Percentiles rank a stretch among this genome's conserved stretches.
phyloP scores from a whole-genome alignment of 345 rosid species.

The Anastatica hierochuntica region DNA sequence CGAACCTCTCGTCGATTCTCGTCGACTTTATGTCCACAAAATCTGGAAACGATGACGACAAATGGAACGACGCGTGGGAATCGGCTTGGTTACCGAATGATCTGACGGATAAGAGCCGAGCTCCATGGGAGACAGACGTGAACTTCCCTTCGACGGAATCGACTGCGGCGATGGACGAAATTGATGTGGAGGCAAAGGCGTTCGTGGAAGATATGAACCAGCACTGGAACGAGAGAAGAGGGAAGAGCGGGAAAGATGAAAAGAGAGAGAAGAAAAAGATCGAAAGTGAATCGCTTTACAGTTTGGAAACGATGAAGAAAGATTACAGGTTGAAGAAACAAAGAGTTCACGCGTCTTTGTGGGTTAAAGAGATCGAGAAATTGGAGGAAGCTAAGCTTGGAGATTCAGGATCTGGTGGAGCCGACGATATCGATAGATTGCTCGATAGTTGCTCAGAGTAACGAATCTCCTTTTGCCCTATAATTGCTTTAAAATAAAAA shows the following conservation, averaged over 20 bases:
- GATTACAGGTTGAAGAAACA: constrained; percentile 91
- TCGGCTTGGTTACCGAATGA: constrained; percentile 86
- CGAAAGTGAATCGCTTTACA: constrained; percentile 37
- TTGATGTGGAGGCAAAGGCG: constrained; percentile 68
- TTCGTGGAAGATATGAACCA: constrained; percentile 91
- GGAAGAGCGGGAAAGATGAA: constrained; percentile 23
- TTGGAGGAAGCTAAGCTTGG: constrained; percentile 65
- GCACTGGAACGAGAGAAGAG: constrained; percentile 72
- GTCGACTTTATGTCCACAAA: constrained; percentile 27
- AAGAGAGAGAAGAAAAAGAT: constrained; percentile 19
- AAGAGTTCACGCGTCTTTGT: constrained; percentile 78
- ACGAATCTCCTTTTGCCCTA: not conserved
- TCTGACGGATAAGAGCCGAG: constrained; percentile 40
- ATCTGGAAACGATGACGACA: constrained; percentile 40
- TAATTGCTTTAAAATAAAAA: too few relatives aligned
- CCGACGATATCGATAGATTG: constrained; percentile 71
- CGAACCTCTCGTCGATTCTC: constrained; percentile 2
- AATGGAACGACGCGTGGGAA: constrained; percentile 96
- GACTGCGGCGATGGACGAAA: constrained; percentile 26
- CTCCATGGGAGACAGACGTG: constrained; percentile 81
- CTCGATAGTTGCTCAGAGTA: constrained; percentile 89
- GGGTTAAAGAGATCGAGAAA: constrained; percentile 90
- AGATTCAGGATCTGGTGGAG: constrained; percentile 33
- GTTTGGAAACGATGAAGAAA: constrained; percentile 75
- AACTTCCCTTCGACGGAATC: constrained; percentile 42